Conservation (phyloP, 140 eudicot genomes). For the Stevia rebaudiana region DNA sequence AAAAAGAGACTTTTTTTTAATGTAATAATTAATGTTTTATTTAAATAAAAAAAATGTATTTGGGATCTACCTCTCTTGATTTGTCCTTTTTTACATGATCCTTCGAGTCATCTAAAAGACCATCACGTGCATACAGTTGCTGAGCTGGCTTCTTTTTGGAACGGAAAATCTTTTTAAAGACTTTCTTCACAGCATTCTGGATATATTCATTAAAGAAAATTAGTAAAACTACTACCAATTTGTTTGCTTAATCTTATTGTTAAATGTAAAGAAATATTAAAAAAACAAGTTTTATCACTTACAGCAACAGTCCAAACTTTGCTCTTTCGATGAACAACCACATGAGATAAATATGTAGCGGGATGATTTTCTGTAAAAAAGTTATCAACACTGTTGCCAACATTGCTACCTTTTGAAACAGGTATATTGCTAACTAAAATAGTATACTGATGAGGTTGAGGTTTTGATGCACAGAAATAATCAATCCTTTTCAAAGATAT, state of each 20-base stretch:
- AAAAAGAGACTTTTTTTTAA: background rate
- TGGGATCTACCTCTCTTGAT: slow-evolving; percentile 40
- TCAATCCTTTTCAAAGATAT: slow-evolving; percentile 50
- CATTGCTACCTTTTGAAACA: slow-evolving; percentile 33
- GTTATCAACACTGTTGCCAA: slow-evolving; percentile 43
- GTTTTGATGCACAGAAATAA: slow-evolving; percentile 40
- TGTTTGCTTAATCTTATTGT: no score
- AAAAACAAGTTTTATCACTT: slow-evolving; percentile 24
- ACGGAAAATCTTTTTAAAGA: slow-evolving; percentile 26
- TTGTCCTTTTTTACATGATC: slow-evolving; percentile 33
- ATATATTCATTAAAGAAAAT: slow-evolving; percentile 1
- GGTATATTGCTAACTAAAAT: slow-evolving; percentile 61
- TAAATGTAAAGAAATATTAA: background rate
- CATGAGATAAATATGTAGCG: slow-evolving; percentile 52
- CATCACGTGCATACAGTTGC: slow-evolving; percentile 21
- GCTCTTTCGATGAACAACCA: slow-evolving; percentile 46
- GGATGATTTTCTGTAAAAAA: slow-evolving; percentile 52
- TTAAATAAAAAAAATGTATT: slow-evolving; percentile 6
- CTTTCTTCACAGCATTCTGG: slow-evolving; percentile 40
- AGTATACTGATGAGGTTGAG: slow-evolving; percentile 58
- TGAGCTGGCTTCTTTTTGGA: slow-evolving; percentile 16
- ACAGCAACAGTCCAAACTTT: slow-evolving; percentile 41
- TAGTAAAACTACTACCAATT: background rate
- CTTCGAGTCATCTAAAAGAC: slow-evolving; percentile 23
- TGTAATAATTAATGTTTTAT: background rate